These are phyloP conservation scores for Pythium aristosporum DNA, from an alignment of 352 stramenopile genomes.

Conservation along the genomic window DNA sequence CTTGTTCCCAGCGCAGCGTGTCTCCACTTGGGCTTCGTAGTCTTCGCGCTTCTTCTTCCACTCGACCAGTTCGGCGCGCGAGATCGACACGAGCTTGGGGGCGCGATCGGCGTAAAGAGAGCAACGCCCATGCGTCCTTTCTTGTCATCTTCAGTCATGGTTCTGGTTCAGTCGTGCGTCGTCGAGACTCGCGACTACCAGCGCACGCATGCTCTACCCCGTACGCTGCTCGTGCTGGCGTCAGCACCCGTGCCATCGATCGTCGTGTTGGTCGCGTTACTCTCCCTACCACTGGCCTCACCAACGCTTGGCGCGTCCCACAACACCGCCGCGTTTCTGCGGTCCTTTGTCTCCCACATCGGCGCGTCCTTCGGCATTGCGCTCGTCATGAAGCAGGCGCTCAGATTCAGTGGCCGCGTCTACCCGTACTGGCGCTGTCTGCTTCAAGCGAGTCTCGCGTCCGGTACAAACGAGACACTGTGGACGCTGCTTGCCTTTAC, in stretches of 20 bases:
- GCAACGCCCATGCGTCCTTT: not conserved
- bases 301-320: slow-evolving; percentile 2
- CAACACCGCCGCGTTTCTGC: slow-evolving; percentile 1
- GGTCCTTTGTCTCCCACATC: slow-evolving; percentile 24
- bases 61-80: slow-evolving; percentile 19
- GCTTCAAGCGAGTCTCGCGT: slow-evolving; percentile 1
- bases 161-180: too few species aligned
- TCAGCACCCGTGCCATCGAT: slow-evolving; percentile 11
- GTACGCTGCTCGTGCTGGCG: slow-evolving; percentile 6
- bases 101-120: slow-evolving; percentile 16
- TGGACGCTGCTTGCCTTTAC: slow-evolving; percentile 18
- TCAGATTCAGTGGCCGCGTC: slow-evolving; percentile 12
- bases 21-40: slow-evolving; percentile 27
- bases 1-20: slow-evolving; percentile 9
- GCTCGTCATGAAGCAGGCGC: slow-evolving; percentile 22
- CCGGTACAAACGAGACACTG: slow-evolving; percentile 8
- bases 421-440: slow-evolving; percentile 14
- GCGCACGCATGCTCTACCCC: slow-evolving; percentile 2
- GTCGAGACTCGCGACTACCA: slow-evolving; percentile 17
- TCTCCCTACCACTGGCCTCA: slow-evolving; percentile 9
- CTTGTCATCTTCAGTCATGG: too few species aligned
- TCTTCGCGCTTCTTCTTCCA: slow-evolving; percentile 23
- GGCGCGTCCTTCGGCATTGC: slow-evolving; percentile 21
- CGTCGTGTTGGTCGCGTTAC: slow-evolving; percentile 12
- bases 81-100: slow-evolving; percentile 6